phyloP scores from a whole-genome alignment of 73 alveolate species.

The Uronychia binucleata region DNA sequence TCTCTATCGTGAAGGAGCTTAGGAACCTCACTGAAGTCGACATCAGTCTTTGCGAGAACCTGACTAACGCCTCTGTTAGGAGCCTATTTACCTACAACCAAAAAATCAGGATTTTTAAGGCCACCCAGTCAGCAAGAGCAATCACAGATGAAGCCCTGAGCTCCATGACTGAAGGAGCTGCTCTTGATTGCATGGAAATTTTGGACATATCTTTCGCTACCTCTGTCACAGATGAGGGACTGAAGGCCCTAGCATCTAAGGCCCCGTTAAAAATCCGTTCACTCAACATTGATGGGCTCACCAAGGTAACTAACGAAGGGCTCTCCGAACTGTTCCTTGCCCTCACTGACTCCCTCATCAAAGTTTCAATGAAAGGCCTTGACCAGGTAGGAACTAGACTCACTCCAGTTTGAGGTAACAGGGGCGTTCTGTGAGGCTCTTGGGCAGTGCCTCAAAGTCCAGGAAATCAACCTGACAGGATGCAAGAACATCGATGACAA shows the following conservation, averaged over 20 bases:
- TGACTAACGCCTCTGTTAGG: constrained; percentile 18
- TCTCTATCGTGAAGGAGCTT: constrained; percentile 14
- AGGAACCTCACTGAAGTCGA: constrained; percentile 21
- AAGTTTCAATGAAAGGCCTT: constrained; percentile 1
- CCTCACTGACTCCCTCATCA: constrained; percentile 15
- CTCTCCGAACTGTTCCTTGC: constrained; percentile 7
- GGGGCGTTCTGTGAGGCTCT: constrained; percentile 45
- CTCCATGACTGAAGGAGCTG: constrained; percentile 11
- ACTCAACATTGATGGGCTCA: constrained; percentile 29
- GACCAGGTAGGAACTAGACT: background rate
- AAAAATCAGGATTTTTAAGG: constrained; percentile 28
- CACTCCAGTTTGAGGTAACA: background rate
- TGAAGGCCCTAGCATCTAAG: constrained; percentile 15
- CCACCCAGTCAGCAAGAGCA: constrained; percentile 40
- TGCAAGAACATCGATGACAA: constrained; percentile 46
- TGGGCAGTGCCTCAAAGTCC: constrained; percentile 43
- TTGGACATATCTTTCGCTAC: constrained; percentile 42
- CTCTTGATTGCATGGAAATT: constrained; percentile 4
- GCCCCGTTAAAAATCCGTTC: constrained; percentile 22
- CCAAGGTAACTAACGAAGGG: constrained; percentile 30
- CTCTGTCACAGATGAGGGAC: constrained; percentile 59
- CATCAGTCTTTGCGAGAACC: constrained; percentile 40
- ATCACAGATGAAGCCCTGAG: constrained; percentile 40
- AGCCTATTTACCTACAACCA: constrained; percentile 27
- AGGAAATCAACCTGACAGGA: constrained; percentile 52